These are phyloP conservation scores for Saccharum officinarum DNA, from an alignment of 176 grass and related monocot genomes.

Conservation along the genomic window DNA sequence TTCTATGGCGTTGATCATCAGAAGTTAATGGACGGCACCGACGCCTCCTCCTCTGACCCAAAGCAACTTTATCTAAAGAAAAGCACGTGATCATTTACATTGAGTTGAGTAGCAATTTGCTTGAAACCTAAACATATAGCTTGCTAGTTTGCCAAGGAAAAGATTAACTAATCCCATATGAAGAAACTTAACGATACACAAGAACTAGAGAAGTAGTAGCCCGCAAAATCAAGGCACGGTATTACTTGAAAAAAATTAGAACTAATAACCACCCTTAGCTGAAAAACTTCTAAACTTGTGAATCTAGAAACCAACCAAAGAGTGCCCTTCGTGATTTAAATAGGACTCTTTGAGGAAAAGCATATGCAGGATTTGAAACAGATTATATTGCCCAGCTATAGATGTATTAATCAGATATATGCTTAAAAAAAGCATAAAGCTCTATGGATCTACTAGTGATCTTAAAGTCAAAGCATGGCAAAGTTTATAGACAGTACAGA, in stretches of 20 bases:
- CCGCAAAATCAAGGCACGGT: neutral
- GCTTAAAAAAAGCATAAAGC: slow-evolving; percentile 3
- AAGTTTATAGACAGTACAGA: slow-evolving; percentile 8
- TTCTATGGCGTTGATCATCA: slow-evolving; percentile 61
- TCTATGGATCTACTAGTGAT: slow-evolving; percentile 19
- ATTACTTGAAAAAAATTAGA: neutral
- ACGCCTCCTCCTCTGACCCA: slow-evolving; percentile 43
- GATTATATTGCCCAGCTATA: neutral
- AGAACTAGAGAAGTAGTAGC: neutral
- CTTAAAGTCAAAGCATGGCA: slow-evolving; percentile 5
- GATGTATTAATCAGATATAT: neutral
- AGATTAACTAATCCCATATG: neutral
- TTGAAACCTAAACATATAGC: slow-evolving; percentile 26
- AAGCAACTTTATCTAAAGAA: slow-evolving; percentile 39
- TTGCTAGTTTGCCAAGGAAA: slow-evolving; percentile 15
- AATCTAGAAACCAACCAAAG: neutral
- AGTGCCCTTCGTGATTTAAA: neutral
- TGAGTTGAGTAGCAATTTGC: slow-evolving; percentile 26
- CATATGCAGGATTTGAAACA: slow-evolving; percentile 5
- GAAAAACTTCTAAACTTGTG: neutral
- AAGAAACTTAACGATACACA: neutral
- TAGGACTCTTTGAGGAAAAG: neutral
- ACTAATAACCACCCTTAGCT: neutral
- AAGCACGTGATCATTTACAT: slow-evolving; percentile 19
- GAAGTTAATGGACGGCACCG: slow-evolving; percentile 47